Evolutionary conservation across 805 yeast genomes (phyloP).

Genomic region (Ogataea trehalophila): DNA sequence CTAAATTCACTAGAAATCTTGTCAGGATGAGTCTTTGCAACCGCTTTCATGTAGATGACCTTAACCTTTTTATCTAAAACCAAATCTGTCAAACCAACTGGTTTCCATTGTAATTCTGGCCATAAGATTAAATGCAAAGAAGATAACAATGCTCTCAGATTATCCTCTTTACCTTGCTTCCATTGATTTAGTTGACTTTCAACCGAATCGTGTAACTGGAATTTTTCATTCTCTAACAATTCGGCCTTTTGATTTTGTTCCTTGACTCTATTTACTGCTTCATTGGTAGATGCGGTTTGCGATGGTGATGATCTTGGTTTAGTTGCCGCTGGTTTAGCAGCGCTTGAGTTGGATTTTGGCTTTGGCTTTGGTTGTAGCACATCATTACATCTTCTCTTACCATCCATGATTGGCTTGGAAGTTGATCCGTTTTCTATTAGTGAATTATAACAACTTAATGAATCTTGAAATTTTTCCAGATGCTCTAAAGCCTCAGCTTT

Average conservation of each 20-base stretch:
- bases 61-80: conserved; percentile 90
- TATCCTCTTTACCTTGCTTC: conserved; percentile 74
- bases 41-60: conserved; percentile 75
- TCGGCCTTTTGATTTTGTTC: conserved; percentile 42
- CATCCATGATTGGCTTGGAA: conserved; percentile 64
- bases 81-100: conserved; percentile 64
- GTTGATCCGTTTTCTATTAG: conserved; percentile 67
- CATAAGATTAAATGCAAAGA: conserved; percentile 64
- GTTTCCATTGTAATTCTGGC: conserved; percentile 63
- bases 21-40: conserved; percentile 78
- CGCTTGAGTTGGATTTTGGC: conserved; percentile 40
- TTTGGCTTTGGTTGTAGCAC: conserved; percentile 53
- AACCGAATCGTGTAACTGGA: conserved; percentile 58
- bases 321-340: conserved; percentile 9
- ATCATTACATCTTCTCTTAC: conserved; percentile 70
- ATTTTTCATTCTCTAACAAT: conserved; percentile 51
- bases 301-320: conserved; percentile 9
- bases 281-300: conserved; percentile 20
- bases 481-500: conserved; percentile 84
- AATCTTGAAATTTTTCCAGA: conserved; percentile 61
- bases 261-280: conserved; percentile 48
- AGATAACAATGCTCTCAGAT: conserved; percentile 71
- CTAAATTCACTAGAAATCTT: conserved; percentile 58
- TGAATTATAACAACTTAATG: conserved; percentile 55
- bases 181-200: conserved; percentile 51